phyloP scores from a whole-genome alignment of 441 rosid genomes.

The Adansonia rubrostipa region DNA sequence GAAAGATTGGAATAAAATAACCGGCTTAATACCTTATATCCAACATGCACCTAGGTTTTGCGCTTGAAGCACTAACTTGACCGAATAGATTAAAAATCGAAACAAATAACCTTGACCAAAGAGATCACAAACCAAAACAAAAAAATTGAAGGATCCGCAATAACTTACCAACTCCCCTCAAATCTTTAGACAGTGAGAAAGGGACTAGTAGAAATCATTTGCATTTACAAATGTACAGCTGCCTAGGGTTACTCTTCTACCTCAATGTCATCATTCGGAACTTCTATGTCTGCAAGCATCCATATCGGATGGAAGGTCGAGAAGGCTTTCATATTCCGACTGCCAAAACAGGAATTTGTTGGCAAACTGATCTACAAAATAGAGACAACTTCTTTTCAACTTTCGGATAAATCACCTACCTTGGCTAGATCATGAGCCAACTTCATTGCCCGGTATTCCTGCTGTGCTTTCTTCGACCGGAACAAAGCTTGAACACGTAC shows the following conservation, averaged over 20 bases:
- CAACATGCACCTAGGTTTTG: not conserved
- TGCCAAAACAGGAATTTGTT: slow-evolving; percentile 35
- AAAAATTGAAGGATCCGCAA: not conserved
- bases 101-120: not conserved
- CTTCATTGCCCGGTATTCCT: slow-evolving; percentile 88
- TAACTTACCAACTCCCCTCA: slow-evolving; percentile 16
- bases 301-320: slow-evolving; percentile 30
- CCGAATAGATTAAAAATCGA: not conserved
- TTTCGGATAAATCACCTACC: slow-evolving; percentile 47
- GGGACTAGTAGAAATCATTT: slow-evolving; percentile 14
- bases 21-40: not conserved
- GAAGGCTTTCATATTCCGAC: slow-evolving; percentile 55
- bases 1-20: too few relatives aligned
- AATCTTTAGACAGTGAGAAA: slow-evolving; percentile 22
- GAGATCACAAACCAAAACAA: not conserved
- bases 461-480: slow-evolving; percentile 94
- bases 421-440: slow-evolving; percentile 60
- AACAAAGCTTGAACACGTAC: slow-evolving; percentile 90
- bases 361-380: slow-evolving; percentile 6
- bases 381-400: not conserved
- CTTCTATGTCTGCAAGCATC: not conserved
- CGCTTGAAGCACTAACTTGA: not conserved
- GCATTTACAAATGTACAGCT: slow-evolving; percentile 38
- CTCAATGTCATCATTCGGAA: not conserved
- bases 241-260: not conserved